These are phyloP conservation scores for Dactylonectria macrodidyma DNA, from an alignment of 2,329 filamentous ascomycete genomes.

Conservation along the genomic window DNA sequence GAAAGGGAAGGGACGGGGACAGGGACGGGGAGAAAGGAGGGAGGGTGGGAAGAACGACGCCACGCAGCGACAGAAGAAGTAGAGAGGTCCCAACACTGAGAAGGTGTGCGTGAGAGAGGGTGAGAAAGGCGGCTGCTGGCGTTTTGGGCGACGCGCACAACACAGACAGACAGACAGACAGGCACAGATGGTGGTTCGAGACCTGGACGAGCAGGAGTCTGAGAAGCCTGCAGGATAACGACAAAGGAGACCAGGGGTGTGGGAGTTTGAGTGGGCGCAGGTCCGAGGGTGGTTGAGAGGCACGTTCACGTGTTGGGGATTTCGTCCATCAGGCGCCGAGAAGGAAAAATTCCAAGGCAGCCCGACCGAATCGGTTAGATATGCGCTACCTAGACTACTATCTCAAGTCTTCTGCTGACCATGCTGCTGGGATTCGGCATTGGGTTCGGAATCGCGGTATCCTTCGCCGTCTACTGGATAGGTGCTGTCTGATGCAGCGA, in stretches of 20 bases:
- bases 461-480: background rate
- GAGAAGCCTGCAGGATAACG: slow-evolving; percentile 2
- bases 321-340: slow-evolving; percentile 41
- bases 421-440: slow-evolving; percentile 21
- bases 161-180: slow-evolving; percentile 6
- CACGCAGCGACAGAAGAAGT: slow-evolving; percentile 11
- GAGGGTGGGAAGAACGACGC: slow-evolving; percentile 24
- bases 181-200: slow-evolving; percentile 36
- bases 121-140: slow-evolving; percentile 30
- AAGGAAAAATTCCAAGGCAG: slow-evolving; percentile 27
- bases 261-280: slow-evolving; percentile 28
- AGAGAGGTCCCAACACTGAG: background rate
- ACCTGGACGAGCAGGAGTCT: background rate
- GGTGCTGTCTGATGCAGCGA: background rate
- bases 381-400: no score
- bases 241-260: slow-evolving; percentile 37
- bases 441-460: slow-evolving; percentile 24
- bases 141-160: slow-evolving; percentile 21
- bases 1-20: background rate
- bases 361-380: background rate
- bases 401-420: background rate
- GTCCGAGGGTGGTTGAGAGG: slow-evolving; percentile 46
- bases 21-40: slow-evolving; percentile 11
- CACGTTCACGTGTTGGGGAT: slow-evolving; percentile 49
- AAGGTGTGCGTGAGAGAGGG: slow-evolving; percentile 28